Percentiles rank a stretch among this genome's conserved stretches.
Conservation (phyloP, 257 asterid genomes). For the Paraleonurus japonicus region DNA sequence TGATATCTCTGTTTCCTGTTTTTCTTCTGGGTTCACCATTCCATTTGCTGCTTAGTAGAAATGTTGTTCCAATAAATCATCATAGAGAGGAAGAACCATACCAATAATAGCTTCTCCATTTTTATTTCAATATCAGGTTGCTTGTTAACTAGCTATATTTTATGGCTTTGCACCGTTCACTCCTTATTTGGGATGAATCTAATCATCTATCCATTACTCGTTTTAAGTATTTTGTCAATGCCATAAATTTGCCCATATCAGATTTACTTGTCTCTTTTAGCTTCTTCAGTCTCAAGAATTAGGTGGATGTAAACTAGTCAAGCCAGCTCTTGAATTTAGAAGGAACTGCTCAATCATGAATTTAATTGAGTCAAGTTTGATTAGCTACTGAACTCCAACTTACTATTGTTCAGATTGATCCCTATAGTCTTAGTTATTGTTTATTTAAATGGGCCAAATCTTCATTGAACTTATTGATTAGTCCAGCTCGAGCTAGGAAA, state of each 20-base stretch:
- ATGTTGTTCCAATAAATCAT: conserved; percentile 27
- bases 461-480: too few relatives aligned
- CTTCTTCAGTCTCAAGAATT: too few relatives aligned
- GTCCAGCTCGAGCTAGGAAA: too few relatives aligned
- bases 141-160: conserved; percentile 19
- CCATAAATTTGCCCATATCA: background rate
- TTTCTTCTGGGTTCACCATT: background rate
- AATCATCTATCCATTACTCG: background rate
- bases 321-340: too few relatives aligned
- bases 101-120: conserved; percentile 31
- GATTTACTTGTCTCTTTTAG: background rate
- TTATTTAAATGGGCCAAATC: too few relatives aligned
- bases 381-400: too few relatives aligned
- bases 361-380: too few relatives aligned
- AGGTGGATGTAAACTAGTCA: too few relatives aligned
- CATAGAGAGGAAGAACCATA: conserved; percentile 19
- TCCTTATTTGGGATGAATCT: conserved; percentile 7
- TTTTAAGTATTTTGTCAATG: background rate
- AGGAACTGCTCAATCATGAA: too few relatives aligned
- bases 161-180: conserved; percentile 16
- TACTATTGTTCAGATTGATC: too few relatives aligned
- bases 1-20: conserved; percentile 17
- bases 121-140: background rate
- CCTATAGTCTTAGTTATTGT: too few relatives aligned
- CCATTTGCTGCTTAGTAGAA: conserved; percentile 26